These are phyloP conservation scores for Dactylellina parvicollis DNA, from an alignment of 2,329 filamentous ascomycete genomes.

Conservation along the genomic window DNA sequence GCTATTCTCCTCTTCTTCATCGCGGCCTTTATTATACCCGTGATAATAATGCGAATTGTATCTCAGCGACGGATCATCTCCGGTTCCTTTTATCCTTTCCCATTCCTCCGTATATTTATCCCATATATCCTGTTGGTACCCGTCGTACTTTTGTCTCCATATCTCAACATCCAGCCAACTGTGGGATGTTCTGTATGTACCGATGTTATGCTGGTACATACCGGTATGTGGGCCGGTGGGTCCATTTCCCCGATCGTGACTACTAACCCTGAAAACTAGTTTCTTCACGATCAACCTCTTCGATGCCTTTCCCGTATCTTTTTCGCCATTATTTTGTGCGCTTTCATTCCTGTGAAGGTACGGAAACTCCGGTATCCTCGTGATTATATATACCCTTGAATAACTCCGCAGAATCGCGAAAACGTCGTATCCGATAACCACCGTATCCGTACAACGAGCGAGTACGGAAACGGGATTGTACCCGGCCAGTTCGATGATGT, in stretches of 20 bases:
- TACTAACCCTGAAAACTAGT: conserved; percentile 21
- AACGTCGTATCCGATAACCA: background rate
- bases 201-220: background rate
- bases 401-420: conserved; percentile 3
- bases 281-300: conserved; percentile 1
- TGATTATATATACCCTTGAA: conserved; percentile 23
- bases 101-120: background rate
- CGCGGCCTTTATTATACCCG: conserved; percentile 5
- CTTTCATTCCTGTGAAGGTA: background rate
- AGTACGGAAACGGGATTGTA: conserved; percentile 15
- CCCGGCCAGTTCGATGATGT: conserved; percentile 16
- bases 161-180: conserved; percentile 35
- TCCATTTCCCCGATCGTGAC: conserved; percentile 7
- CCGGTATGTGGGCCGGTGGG: too few relatives aligned
- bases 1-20: conserved; percentile 15
- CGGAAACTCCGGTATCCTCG: conserved; percentile 9
- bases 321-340: too few relatives aligned
- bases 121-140: background rate
- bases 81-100: background rate
- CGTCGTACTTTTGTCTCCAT: conserved; percentile 10
- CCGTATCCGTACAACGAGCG: background rate
- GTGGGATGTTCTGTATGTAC: conserved; percentile 10
- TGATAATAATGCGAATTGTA: conserved; percentile 13
- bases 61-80: background rate
- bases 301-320: too few relatives aligned